phyloP scores from a whole-genome alignment of 306 rosid genomes.

The Malus sieversii region DNA sequence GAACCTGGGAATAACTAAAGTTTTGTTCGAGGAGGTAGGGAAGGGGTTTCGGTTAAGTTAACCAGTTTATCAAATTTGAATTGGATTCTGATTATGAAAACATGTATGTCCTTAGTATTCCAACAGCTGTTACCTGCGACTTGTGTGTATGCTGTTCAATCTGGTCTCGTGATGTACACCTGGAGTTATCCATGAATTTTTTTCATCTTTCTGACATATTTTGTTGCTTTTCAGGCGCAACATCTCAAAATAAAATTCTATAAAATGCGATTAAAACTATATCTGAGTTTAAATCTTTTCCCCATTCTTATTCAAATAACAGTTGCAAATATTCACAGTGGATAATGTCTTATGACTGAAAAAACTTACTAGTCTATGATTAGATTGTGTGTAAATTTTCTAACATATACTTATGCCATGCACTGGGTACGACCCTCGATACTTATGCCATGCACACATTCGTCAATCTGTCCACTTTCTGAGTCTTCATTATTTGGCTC shows the following conservation, averaged over 20 bases:
- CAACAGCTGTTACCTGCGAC: not conserved
- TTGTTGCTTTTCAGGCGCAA: not conserved
- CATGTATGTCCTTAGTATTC: not conserved
- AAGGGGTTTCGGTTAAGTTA: not conserved
- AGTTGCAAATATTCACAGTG: not conserved
- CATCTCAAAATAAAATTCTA: not conserved
- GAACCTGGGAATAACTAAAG: not conserved
- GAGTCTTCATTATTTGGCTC: not conserved
- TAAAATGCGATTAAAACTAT: not conserved
- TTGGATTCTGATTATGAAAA: not conserved
- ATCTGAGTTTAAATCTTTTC: not conserved
- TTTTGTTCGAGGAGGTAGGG: not conserved
- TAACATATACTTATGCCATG: not conserved
- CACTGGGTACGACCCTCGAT: not conserved
- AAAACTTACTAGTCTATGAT: not conserved
- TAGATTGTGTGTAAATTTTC: not conserved
- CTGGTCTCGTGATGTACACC: not conserved
- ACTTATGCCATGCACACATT: not conserved
- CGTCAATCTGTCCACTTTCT: not conserved
- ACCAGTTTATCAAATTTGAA: not conserved
- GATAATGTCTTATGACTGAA: not conserved
- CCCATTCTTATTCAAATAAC: not conserved
- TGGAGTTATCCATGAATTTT: not conserved
- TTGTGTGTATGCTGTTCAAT: not conserved
- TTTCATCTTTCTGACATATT: not conserved